A percentile compares a stretch with the other conserved stretches of the same genome.
Evolutionary conservation across 1,284 basidiomycete genomes (phyloP).

Genomic region (Malassezia japonica): DNA sequence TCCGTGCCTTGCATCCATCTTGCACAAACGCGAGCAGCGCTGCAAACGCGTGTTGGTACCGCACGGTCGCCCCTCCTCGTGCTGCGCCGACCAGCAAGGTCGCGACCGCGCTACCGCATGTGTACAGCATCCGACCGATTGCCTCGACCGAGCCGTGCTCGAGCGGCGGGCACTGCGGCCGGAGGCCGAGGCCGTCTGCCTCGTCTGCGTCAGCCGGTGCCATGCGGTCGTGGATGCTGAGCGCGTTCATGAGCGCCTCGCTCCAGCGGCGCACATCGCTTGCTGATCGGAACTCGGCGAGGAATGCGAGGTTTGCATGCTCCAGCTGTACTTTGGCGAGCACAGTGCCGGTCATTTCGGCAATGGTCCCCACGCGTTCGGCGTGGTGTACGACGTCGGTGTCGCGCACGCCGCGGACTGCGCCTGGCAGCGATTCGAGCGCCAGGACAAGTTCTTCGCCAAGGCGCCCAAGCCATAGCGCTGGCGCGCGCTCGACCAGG

Average conservation of each 20-base stretch:
- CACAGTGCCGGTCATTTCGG: background rate
- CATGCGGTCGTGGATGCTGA: background rate
- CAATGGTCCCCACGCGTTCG: background rate
- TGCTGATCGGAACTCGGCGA: background rate
- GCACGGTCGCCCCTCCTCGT: background rate
- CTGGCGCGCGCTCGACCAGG: background rate
- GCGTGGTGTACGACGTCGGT: background rate
- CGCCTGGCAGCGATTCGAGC: background rate
- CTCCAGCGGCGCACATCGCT: conserved; percentile 1
- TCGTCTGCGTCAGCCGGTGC: background rate
- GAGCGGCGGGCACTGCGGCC: background rate
- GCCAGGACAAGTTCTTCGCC: background rate
- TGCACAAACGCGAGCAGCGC: background rate
- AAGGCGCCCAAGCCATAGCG: background rate
- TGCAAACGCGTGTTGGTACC: conserved; percentile 4
- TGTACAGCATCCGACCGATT: background rate
- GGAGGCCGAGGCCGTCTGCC: background rate
- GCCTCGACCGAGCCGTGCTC: background rate
- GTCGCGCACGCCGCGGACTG: background rate
- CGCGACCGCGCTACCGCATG: background rate
- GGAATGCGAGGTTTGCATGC: background rate
- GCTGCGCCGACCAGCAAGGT: background rate
- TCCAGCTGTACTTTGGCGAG: background rate
- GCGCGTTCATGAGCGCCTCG: background rate
- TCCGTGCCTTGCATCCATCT: background rate